Evolutionary conservation across 2,329 filamentous ascomycete species (phyloP).

Genomic region (Diatrype stigma): DNA sequence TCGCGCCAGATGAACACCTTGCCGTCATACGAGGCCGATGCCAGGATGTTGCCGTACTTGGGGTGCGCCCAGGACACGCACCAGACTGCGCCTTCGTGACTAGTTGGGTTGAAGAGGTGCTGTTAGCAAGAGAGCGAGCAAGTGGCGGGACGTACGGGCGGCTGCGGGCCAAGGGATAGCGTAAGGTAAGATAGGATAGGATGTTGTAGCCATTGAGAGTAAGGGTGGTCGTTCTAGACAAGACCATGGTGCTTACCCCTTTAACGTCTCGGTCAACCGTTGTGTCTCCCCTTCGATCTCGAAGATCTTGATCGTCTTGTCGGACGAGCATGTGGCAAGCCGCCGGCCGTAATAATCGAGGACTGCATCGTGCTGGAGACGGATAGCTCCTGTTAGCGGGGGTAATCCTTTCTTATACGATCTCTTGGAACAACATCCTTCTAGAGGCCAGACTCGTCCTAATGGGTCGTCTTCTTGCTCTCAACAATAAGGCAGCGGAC

Average conservation of each 20-base stretch:
- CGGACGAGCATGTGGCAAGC: slow-evolving; percentile 93
- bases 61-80: slow-evolving; percentile 97
- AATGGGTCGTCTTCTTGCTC: too few species aligned
- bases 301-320: slow-evolving; percentile 99
- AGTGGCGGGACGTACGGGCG: not conserved
- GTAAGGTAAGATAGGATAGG: not conserved
- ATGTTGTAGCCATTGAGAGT: not conserved
- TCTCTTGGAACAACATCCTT: too few species aligned
- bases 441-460: too few species aligned
- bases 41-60: slow-evolving; percentile 97
- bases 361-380: slow-evolving; percentile 84
- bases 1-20: slow-evolving; percentile 99
- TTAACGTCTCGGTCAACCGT: slow-evolving; percentile 84
- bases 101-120: slow-evolving; percentile 30
- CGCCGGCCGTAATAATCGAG: slow-evolving; percentile 97
- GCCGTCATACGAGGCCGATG: slow-evolving; percentile 92
- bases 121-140: not conserved
- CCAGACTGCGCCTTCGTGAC: slow-evolving; percentile 97
- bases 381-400: slow-evolving; percentile 12
- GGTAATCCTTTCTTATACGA: slow-evolving; percentile 11
- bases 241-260: slow-evolving; percentile 63
- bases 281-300: slow-evolving; percentile 94
- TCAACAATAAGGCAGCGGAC: too few species aligned
- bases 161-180: not conserved
- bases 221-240: not conserved